phyloP scores from a whole-genome alignment of 31 red algal species.

The Porphyra umbilicalis region DNA sequence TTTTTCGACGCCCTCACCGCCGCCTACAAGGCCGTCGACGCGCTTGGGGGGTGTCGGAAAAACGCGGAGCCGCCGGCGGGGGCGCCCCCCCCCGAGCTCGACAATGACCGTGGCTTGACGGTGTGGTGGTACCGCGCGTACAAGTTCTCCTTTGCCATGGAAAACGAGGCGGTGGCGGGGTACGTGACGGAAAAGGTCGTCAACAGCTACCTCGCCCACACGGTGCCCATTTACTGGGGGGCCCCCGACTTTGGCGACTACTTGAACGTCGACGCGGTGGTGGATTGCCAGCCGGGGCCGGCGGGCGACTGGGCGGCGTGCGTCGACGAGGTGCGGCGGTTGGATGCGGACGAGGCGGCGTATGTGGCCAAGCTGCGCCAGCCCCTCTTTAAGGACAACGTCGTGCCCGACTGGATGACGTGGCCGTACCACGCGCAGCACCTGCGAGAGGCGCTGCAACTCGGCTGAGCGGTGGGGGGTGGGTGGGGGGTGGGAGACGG shows the following conservation, averaged over 20 bases:
- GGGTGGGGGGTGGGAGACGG: background rate
- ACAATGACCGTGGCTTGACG: background rate
- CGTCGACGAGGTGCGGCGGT: background rate
- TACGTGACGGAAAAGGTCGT: constrained; percentile 1
- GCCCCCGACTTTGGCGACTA: background rate
- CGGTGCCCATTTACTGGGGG: constrained; percentile 2
- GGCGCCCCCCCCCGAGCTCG: background rate
- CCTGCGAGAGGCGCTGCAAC: background rate
- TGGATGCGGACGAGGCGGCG: background rate
- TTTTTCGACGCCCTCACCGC: background rate
- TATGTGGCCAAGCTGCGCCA: constrained; percentile 1
- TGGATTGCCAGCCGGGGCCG: background rate
- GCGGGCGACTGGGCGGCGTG: background rate
- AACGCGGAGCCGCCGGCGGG: background rate
- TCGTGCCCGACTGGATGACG: background rate
- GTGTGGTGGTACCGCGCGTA: constrained; percentile 4
- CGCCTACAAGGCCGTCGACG: background rate
- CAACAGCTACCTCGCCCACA: constrained; percentile 4
- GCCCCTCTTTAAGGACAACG: constrained; percentile 1
- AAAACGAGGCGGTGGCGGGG: background rate
- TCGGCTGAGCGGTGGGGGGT: background rate
- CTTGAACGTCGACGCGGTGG: background rate
- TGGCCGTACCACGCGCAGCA: background rate
- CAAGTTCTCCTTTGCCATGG: constrained; percentile 4
- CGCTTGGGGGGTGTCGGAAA: background rate